A percentile compares a stretch with the other conserved stretches of the same genome.
Evolutionary conservation across 2,329 filamentous ascomycete species (phyloP).

Genomic region (Cladosporium sp.): DNA sequence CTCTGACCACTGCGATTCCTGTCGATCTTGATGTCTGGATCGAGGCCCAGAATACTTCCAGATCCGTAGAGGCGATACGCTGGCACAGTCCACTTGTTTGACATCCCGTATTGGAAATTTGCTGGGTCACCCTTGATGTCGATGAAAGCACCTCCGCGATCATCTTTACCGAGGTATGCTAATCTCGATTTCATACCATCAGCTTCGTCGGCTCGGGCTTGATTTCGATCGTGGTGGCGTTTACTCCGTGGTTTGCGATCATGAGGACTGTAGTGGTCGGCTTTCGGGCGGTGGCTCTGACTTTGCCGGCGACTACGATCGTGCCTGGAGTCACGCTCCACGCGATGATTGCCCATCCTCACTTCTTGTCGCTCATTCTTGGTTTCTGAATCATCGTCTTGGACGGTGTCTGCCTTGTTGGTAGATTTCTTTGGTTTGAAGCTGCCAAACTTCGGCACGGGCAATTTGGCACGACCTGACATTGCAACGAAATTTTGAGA

Average conservation of each 20-base stretch:
- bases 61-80: constrained; percentile 64
- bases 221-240: not conserved
- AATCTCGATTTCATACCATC: too few relatives aligned
- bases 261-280: not conserved
- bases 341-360: constrained; percentile 1
- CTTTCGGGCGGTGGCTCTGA: not conserved
- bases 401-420: constrained; percentile 11
- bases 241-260: not conserved
- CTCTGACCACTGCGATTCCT: constrained; percentile 54
- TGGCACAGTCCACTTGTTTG: constrained; percentile 69
- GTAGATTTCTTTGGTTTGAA: constrained; percentile 55
- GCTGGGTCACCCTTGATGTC: constrained; percentile 75
- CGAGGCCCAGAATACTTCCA: constrained; percentile 67
- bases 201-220: too few relatives aligned
- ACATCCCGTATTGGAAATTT: constrained; percentile 68
- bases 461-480: constrained; percentile 18
- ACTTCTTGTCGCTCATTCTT: not conserved
- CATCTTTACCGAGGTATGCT: not conserved
- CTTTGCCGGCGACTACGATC: constrained; percentile 13
- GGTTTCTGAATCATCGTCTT: constrained; percentile 6
- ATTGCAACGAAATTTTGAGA: not conserved
- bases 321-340: not conserved
- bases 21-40: constrained; percentile 60
- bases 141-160: constrained; percentile 48
- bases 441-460: constrained; percentile 68